Conservation (phyloP, 345 rosid species). For the Boechera retrofracta region DNA sequence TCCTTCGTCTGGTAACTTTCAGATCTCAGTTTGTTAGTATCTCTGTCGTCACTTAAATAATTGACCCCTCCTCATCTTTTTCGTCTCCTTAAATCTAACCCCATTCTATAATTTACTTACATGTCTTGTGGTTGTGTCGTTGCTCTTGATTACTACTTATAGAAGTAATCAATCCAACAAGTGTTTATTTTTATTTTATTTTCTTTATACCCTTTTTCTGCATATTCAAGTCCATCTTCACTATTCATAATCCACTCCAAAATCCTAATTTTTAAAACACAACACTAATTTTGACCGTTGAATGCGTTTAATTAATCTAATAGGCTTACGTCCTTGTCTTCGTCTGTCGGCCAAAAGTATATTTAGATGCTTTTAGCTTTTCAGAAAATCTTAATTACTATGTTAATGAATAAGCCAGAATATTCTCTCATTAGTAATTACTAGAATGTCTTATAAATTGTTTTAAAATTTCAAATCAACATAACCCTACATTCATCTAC, state of each 20-base stretch:
- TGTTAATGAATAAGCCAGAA: not conserved
- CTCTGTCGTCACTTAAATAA: conserved; percentile 43
- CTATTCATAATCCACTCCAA: not conserved
- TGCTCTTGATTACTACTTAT: conserved; percentile 43
- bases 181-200: not conserved
- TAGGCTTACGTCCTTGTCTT: conserved; percentile 25
- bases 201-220: not conserved
- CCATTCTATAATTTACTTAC: conserved; percentile 37
- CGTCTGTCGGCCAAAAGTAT: conserved; percentile 40
- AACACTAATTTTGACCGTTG: conserved; percentile 12
- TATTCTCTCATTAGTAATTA: conserved; percentile 1
- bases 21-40: conserved; percentile 45
- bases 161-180: conserved; percentile 29
- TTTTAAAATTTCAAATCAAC: not conserved
- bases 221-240: not conserved
- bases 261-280: not conserved
- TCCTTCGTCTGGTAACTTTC: conserved; percentile 48
- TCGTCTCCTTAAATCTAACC: conserved; percentile 47
- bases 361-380: conserved; percentile 22
- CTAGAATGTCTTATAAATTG: not conserved
- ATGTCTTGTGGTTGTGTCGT: conserved; percentile 29
- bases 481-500: not conserved
- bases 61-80: conserved; percentile 38
- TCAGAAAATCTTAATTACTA: not conserved
- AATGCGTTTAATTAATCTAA: conserved; percentile 16